A percentile compares a stretch with the other conserved stretches of the same genome.
Conservation (phyloP, 148 eudicot genomes). For the Salicornia ramosissima region DNA sequence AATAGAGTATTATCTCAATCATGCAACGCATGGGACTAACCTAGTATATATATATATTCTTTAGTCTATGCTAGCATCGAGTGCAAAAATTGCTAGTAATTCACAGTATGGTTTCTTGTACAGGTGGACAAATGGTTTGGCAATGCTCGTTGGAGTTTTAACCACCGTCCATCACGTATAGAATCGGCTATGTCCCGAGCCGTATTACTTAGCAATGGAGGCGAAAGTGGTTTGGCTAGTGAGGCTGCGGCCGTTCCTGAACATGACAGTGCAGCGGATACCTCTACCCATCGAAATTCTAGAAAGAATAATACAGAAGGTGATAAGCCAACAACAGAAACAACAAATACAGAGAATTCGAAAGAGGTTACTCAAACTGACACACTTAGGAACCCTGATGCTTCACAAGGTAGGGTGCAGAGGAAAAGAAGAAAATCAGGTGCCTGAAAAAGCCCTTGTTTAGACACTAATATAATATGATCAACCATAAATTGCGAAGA, state of each 20-base stretch:
- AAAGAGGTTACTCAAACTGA: slow-evolving; percentile 10
- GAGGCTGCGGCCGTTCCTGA: slow-evolving; percentile 2
- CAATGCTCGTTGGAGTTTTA: slow-evolving; percentile 85
- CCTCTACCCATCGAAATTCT: slow-evolving; percentile 13
- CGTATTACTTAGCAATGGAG: slow-evolving; percentile 22
- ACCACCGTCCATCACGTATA: slow-evolving; percentile 38
- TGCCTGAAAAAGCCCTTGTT: slow-evolving; percentile 6
- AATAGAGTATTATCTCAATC: too few species aligned
- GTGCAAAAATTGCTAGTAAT: too few species aligned
- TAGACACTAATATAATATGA: not conserved
- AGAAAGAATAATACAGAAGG: slow-evolving; percentile 19
- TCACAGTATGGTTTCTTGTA: slow-evolving; percentile 15
- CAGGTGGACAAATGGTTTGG: slow-evolving; percentile 88
- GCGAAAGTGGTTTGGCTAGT: slow-evolving; percentile 5
- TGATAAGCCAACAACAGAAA: slow-evolving; percentile 13
- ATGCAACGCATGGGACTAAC: too few species aligned
- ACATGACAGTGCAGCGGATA: not conserved
- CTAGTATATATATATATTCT: too few species aligned
- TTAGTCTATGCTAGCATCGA: too few species aligned
- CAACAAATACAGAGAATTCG: slow-evolving; percentile 10
- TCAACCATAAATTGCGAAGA: not conserved
- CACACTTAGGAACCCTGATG: slow-evolving; percentile 7
- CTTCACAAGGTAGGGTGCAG: slow-evolving; percentile 17
- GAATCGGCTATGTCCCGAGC: slow-evolving; percentile 29
- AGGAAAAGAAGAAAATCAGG: slow-evolving; percentile 27